A percentile compares a stretch with the other conserved stretches of the same genome.
These are phyloP conservation scores for Trypanosoma platydactyli DNA, from an alignment of 208 protist genomes.

Conservation along the genomic window DNA sequence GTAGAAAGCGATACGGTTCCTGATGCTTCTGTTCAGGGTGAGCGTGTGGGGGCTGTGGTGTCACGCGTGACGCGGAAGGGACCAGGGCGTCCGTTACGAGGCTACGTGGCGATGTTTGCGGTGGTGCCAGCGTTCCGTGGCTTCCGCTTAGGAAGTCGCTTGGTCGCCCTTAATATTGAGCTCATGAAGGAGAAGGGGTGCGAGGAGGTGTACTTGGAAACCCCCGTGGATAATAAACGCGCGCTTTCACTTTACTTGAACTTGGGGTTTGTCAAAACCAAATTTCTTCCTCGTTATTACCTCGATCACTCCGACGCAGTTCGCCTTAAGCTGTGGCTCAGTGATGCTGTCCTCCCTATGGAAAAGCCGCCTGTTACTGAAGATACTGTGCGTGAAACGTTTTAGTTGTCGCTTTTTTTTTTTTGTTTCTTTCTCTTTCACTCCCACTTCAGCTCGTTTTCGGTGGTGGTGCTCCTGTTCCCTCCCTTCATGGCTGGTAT, in stretches of 20 bases:
- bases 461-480: too few species aligned
- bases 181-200: conserved; percentile 93
- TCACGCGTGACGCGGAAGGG: conserved; percentile 80
- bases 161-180: conserved; percentile 90
- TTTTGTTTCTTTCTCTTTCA: background rate
- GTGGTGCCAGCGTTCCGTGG: conserved; percentile 92
- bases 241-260: conserved; percentile 95
- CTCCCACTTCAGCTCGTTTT: background rate
- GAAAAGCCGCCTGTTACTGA: background rate
- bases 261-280: conserved; percentile 95
- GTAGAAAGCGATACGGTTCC: conserved; percentile 55
- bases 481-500: too few species aligned
- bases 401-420: background rate
- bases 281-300: conserved; percentile 89
- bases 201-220: conserved; percentile 95
- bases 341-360: conserved; percentile 27
- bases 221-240: conserved; percentile 89
- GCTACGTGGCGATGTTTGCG: conserved; percentile 99
- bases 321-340: conserved; percentile 94
- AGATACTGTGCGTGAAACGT: background rate
- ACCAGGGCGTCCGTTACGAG: conserved; percentile 65
- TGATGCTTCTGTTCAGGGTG: conserved; percentile 53
- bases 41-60: conserved; percentile 91
- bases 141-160: conserved; percentile 86
- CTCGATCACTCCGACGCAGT: conserved; percentile 94